Conservation (phyloP, 371 early-diverging fungal genomes). For the Mortierella sp. region DNA sequence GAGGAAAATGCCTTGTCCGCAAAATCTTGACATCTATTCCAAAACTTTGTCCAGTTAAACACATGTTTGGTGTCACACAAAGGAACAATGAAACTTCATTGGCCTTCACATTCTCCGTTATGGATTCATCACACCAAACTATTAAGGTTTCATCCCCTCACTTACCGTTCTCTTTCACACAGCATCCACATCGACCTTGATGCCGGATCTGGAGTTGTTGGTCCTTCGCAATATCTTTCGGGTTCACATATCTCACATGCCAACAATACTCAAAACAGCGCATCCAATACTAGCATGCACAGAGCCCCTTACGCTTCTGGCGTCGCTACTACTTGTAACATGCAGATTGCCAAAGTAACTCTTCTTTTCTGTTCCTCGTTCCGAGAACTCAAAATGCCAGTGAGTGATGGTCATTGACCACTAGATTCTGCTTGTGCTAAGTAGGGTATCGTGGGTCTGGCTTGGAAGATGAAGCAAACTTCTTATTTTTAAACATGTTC, state of each 20-base stretch:
- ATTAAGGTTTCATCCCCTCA: conserved; percentile 27
- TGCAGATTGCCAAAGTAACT: no score
- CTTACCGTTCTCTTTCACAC: conserved; percentile 29
- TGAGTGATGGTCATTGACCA: no score
- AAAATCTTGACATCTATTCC: conserved; percentile 44
- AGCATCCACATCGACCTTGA: conserved; percentile 12
- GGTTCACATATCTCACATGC: conserved; percentile 2
- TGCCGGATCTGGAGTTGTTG: conserved; percentile 13
- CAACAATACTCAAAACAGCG: conserved; percentile 4
- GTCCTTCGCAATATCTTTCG: background rate
- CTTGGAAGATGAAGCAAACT: no score
- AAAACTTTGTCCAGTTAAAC: conserved; percentile 24
- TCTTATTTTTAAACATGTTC: no score
- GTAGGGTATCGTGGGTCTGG: no score
- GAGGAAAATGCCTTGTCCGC: background rate
- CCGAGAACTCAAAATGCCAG: no score
- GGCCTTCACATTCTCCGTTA: background rate
- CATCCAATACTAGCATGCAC: background rate
- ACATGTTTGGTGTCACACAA: background rate
- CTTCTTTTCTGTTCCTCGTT: no score
- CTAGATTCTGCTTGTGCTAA: no score
- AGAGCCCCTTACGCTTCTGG: background rate
- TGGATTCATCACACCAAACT: conserved; percentile 24
- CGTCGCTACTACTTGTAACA: background rate
- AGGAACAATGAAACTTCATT: no score